Percentiles rank a stretch among this genome's conserved stretches.
These are phyloP conservation scores for Lasiosphaeria miniovina DNA, from an alignment of 495 filamentous ascomycete genomes.

Conservation along the genomic window DNA sequence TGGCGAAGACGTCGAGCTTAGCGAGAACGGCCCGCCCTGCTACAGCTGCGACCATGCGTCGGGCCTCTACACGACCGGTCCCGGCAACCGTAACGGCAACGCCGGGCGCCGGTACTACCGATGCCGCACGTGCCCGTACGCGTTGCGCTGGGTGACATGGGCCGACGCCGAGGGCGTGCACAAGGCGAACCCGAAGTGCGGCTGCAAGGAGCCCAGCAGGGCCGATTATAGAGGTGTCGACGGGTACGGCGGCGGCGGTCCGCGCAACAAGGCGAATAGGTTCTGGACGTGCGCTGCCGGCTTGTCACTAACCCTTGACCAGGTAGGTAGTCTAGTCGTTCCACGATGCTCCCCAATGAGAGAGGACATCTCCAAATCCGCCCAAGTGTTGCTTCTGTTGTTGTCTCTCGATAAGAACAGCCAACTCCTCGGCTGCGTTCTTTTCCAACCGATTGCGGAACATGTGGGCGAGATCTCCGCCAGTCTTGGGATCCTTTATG, in stretches of 20 bases:
- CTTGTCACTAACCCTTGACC: too few relatives aligned
- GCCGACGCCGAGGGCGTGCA: not conserved
- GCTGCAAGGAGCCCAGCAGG: not conserved
- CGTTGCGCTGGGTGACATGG: not conserved
- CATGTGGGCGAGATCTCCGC: too few relatives aligned
- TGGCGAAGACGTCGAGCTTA: not conserved
- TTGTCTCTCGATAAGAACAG: too few relatives aligned
- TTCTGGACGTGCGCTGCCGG: not conserved
- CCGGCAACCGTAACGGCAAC: not conserved
- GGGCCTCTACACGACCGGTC: not conserved
- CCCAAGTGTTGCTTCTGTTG: too few relatives aligned
- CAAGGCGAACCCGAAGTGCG: not conserved
- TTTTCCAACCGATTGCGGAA: too few relatives aligned
- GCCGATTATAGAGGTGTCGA: not conserved
- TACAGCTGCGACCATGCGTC: not conserved
- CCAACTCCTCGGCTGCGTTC: too few relatives aligned
- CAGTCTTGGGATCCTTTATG: too few relatives aligned
- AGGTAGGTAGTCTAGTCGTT: too few relatives aligned
- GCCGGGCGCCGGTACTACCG: not conserved
- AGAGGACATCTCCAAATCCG: too few relatives aligned
- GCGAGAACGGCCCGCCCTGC: not conserved
- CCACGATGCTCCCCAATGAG: too few relatives aligned
- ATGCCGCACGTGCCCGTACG: not conserved
- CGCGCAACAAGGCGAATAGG: not conserved
- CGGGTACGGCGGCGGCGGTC: not conserved